Percentiles rank a stretch among this genome's conserved stretches.
These are phyloP conservation scores for Fusarium succisae DNA, from an alignment of 2,329 filamentous ascomycete species.

Conservation along the genomic window DNA sequence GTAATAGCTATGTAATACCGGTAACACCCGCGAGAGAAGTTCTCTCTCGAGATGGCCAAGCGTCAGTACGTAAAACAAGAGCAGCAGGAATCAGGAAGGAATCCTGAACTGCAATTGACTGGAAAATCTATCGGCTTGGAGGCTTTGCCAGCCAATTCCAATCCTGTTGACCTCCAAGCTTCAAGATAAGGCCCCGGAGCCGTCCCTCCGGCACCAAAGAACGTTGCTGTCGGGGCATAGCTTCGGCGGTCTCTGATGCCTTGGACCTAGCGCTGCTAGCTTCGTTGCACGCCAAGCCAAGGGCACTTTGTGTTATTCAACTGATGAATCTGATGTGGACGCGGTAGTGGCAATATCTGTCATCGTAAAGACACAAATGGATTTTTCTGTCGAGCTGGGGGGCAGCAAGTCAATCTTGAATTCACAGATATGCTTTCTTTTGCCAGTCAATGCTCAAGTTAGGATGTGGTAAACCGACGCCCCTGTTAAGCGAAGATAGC, in stretches of 20 bases:
- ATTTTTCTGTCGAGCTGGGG: not conserved
- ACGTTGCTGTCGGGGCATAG: not conserved
- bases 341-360: conserved; percentile 4
- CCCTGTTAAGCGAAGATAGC: conserved; percentile 7
- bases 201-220: not conserved
- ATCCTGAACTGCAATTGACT: not conserved
- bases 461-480: conserved; percentile 13
- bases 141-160: not conserved
- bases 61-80: not conserved
- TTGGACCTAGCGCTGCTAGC: not conserved
- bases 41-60: not conserved
- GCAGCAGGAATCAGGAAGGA: not conserved
- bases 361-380: not conserved
- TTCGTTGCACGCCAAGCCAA: conserved; percentile 5
- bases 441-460: not conserved
- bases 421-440: not conserved
- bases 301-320: conserved; percentile 5
- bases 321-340: not conserved
- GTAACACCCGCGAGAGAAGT: conserved; percentile 5
- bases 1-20: not conserved
- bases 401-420: not conserved
- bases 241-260: conserved; percentile 9
- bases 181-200: not conserved
- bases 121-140: not conserved
- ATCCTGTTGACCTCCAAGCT: not conserved